phyloP scores from a whole-genome alignment of 2,329 filamentous ascomycete species.

The Alternaria arbusti region DNA sequence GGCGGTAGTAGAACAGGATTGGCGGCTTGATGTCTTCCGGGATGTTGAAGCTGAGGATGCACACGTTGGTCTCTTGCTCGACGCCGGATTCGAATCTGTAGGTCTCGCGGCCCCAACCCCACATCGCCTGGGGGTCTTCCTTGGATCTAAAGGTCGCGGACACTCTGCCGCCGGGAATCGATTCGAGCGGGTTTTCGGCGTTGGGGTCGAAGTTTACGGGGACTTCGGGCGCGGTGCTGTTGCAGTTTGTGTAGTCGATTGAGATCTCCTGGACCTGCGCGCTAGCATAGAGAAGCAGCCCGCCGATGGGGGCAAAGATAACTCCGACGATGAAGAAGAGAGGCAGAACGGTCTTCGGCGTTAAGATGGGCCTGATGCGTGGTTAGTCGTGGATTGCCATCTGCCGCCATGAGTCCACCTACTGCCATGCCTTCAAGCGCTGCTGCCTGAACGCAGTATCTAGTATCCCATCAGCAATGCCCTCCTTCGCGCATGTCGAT shows the following conservation, averaged over 20 bases:
- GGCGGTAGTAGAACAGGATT: conserved; percentile 90
- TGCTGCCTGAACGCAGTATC: conserved; percentile 98
- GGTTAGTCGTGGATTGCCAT: conserved; percentile 45
- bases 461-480: conserved; percentile 49
- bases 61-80: conserved; percentile 57
- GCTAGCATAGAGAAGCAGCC: conserved; percentile 84
- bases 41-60: conserved; percentile 78
- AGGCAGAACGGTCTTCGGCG: conserved; percentile 89
- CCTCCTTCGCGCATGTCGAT: conserved; percentile 7
- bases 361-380: conserved; percentile 79
- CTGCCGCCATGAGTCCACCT: conserved; percentile 52
- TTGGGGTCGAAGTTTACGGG: conserved; percentile 22
- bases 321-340: conserved; percentile 90
- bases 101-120: conserved; percentile 45
- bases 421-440: conserved; percentile 98
- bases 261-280: conserved; percentile 86
- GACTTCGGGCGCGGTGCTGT: conserved; percentile 58
- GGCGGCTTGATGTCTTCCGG: conserved; percentile 80
- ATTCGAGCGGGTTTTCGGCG: conserved; percentile 42
- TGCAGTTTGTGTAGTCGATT: conserved; percentile 89
- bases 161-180: conserved; percentile 66
- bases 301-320: conserved; percentile 93
- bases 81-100: conserved; percentile 40
- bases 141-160: conserved; percentile 73
- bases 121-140: conserved; percentile 43